Evolutionary conservation across 345 rosid species (phyloP).

Genomic region (Ceriops tagal): DNA sequence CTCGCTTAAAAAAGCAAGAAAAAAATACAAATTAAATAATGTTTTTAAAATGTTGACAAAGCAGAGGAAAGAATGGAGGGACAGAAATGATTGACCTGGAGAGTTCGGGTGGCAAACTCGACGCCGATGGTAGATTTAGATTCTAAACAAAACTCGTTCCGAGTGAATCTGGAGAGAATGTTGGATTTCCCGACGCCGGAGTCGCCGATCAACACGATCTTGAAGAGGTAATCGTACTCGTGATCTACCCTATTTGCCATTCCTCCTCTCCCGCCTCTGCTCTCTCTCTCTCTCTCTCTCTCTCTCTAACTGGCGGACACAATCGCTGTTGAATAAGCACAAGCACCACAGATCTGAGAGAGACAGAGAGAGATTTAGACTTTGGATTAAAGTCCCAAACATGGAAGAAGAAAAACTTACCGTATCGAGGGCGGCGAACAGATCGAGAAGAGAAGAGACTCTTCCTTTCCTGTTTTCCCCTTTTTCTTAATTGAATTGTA

Average conservation of each 20-base stretch:
- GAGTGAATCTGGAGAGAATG: slow-evolving; percentile 42
- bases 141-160: slow-evolving; percentile 46
- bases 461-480: too few relatives aligned
- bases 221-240: slow-evolving; percentile 44
- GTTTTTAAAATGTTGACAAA: too few relatives aligned
- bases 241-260: slow-evolving; percentile 47
- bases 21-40: too few relatives aligned
- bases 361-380: too few relatives aligned
- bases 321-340: background rate
- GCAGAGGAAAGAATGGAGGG: too few relatives aligned
- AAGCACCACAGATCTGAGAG: slow-evolving; percentile 5
- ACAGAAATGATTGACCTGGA: slow-evolving; percentile 22
- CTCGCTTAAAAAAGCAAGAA: too few relatives aligned
- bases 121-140: slow-evolving; percentile 48
- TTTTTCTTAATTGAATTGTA: too few relatives aligned
- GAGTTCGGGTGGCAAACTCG: slow-evolving; percentile 44
- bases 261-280: slow-evolving; percentile 11
- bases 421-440: too few relatives aligned
- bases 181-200: slow-evolving; percentile 48
- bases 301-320: slow-evolving; percentile 13
- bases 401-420: too few relatives aligned
- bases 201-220: slow-evolving; percentile 47
- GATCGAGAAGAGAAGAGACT: too few relatives aligned
- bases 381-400: too few relatives aligned
- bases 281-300: slow-evolving; percentile 8